Base-by-base conservation (phyloP, 257 asterid genomes). In the Ajuga chamaepitys region DNA sequence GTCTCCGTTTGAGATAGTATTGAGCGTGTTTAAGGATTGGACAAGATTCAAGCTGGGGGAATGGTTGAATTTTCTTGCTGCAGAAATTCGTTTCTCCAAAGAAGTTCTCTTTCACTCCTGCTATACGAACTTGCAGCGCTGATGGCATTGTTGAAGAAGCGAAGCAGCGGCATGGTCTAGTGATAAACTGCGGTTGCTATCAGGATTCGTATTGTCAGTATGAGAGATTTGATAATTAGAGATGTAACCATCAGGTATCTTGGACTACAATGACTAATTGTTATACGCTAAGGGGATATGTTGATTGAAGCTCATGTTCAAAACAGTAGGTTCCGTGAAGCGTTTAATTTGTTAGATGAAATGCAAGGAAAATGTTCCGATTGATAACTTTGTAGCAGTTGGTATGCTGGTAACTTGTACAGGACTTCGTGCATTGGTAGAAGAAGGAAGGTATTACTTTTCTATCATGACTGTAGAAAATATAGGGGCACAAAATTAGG, bases 211-310 rank as follows among this genome's bases (percentile, higher is more conserved):
- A 84, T 58, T 82, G 89, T 4, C 86, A 72, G 96, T 91, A 91
- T 47, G 94, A 71, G 64, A 80, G 62, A 30, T 81, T 85, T 63
- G 76, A 66, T 70, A 58, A 46, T 26, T 54, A 85, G 77, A 68
- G 9, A 2, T 6, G 42, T 11, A 86, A 75, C 78, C 90, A 88
- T 63, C 81, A 80, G 60, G 88, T 91, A 69, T 83, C 98, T 53
- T 91, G 95, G 91, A 91, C 96, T n/a, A 85, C 96, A 21, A 66
- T 88, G 85, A 88, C 86, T 44, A 83, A 86, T 70, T 94, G 98
- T 1, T 88, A 67, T 64, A 80, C 92, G 2, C 84, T 62, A 8
- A 41, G 66, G 56, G 96, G 95, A 2, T 52, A 52, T 37, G 63
- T 88, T 14, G 84, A 87, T 84, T 24, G 80, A 92, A 0, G 89